Conservation (phyloP, 2,329 filamentous ascomycete genomes). For the Talaromyces amestolkiae region DNA sequence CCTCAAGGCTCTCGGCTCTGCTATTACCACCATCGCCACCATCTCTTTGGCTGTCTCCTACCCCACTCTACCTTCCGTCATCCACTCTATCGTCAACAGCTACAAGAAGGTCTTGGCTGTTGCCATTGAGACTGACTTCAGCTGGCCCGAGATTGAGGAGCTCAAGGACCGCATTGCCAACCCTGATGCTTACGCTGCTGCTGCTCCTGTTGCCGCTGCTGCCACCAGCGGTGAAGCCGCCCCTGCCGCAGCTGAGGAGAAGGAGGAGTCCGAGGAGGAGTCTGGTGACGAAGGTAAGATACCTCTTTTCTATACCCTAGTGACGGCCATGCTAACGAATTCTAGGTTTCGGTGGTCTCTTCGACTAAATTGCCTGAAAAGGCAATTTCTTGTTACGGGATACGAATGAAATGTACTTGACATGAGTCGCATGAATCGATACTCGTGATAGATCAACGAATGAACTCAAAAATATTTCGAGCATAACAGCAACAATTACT, state of each 20-base stretch:
- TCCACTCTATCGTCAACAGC: conserved; percentile 92
- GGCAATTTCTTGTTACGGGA: conserved; percentile 24
- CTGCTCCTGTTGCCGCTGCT: conserved; percentile 68
- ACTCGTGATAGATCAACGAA: conserved; percentile 35
- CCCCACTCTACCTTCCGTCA: conserved; percentile 92
- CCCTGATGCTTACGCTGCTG: conserved; percentile 89
- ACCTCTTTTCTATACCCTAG: not conserved
- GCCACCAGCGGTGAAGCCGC: conserved; percentile 52
- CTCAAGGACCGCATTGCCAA: conserved; percentile 99
- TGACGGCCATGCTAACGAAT: conserved; percentile 33
- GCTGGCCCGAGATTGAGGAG: conserved; percentile 93
- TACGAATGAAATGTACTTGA: conserved; percentile 40
- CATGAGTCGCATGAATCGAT: conserved; percentile 31
- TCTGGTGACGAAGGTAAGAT: conserved; percentile 57
- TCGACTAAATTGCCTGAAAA: conserved; percentile 54
- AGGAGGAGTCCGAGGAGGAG: conserved; percentile 65
- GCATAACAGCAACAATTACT: not conserved
- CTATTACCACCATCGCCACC: conserved; percentile 81
- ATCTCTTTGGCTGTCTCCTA: conserved; percentile 91
- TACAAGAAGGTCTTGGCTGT: conserved; percentile 95
- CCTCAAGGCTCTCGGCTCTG: conserved; percentile 74
- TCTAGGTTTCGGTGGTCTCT: conserved; percentile 74
- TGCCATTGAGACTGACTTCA: conserved; percentile 84
- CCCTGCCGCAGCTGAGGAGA: conserved; percentile 52
- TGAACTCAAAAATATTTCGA: conserved; percentile 13